Evolutionary conservation across 345 rosid species (phyloP), one percentile per base, ranked within the genome.

Genomic region (Lumnitzera racemosa): DNA sequence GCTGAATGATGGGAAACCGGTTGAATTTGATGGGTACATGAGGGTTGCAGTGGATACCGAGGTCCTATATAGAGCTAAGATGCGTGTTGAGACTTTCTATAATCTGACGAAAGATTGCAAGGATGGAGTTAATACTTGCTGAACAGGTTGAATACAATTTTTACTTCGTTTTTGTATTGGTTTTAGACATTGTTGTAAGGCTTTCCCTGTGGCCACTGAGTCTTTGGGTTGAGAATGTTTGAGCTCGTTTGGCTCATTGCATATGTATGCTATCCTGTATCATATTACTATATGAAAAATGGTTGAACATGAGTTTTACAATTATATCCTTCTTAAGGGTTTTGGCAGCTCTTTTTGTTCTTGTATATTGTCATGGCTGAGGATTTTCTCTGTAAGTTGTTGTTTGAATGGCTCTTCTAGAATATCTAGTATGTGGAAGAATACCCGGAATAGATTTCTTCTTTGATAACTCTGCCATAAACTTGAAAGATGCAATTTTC

Each of bases 1-100:
- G 29, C 72, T 94, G 76, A 94, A 94, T 61, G 68, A 79, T 64
- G 96, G 88, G 50, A 76, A 67, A 49, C 84, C 88, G 0, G 97
- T 90, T 20, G 91, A 88, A 65, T 94, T 94, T 72, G 99, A 94
- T 69, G 95, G 97, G 27, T 90, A 85, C 75, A 94, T 90, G 99
- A 83, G 96, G 78, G 99, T 81, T 49, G 96, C 95, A 20, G 96
- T 90, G 59, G 99, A 94, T 61, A 94, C 97, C 1, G 99, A 90
- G 75, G 91, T 90, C 55, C 78, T 88, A 62, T 80, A 78, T 70
- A 76, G 92, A 58, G 95, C 80, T 1, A 90, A 90, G 81, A 81
- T 81, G 2, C 84, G 85, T 0, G 89, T 94, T 3, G 99, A 94
- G 67, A 94, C 99, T 12, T 94, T 94, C 65, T 76, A 90, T 75